A percentile compares a stretch with the other conserved stretches of the same genome.
Conservation (phyloP, 495 filamentous ascomycete species). For the Aspergillus homomorphus region DNA sequence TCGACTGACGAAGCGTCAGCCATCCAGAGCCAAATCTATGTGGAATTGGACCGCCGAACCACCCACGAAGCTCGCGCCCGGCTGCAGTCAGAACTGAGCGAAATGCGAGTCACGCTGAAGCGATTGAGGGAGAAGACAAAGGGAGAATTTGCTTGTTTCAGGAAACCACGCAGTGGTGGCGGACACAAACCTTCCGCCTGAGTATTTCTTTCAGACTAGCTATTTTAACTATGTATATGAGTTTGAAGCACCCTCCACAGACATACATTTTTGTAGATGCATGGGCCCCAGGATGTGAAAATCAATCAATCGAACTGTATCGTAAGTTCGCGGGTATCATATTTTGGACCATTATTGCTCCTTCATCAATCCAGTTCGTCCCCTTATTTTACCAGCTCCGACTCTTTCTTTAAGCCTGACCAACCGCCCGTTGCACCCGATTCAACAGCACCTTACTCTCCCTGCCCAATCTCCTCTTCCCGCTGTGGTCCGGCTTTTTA, state of each 20-base stretch:
- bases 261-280: neutral
- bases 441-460: conserved; percentile 82
- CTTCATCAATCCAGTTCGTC: conserved; percentile 2
- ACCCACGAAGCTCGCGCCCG: conserved; percentile 75
- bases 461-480: conserved; percentile 77
- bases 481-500: conserved; percentile 67
- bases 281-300: neutral
- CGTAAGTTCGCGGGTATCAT: conserved; percentile 24
- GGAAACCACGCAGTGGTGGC: conserved; percentile 41
- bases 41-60: conserved; percentile 80
- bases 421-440: conserved; percentile 73
- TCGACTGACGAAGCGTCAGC: conserved; percentile 77
- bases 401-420: conserved; percentile 16
- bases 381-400: neutral
- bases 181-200: conserved; percentile 21
- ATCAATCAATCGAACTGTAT: conserved; percentile 5
- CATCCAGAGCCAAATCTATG: conserved; percentile 82
- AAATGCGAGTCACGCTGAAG: conserved; percentile 84
- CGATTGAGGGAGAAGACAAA: conserved; percentile 75
- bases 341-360: conserved; percentile 14
- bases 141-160: conserved; percentile 82
- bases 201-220: neutral
- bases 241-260: neutral
- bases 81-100: conserved; percentile 81
- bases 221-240: neutral